Conservation (phyloP, 2,329 filamentous ascomycete species). For the Monosporascus cannonballus region DNA sequence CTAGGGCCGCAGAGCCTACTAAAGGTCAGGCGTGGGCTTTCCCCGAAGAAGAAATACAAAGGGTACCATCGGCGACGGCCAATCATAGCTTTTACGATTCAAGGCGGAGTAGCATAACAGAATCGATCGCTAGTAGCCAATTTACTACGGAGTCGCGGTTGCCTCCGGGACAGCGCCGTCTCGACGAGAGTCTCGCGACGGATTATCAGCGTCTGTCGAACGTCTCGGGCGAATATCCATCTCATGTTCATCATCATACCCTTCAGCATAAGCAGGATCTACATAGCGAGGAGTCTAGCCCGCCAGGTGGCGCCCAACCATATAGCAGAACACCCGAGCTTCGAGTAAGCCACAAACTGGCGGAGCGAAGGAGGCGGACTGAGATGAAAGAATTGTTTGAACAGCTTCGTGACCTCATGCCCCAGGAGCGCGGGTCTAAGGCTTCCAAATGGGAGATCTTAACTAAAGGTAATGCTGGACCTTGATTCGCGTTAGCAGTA, state of each 20-base stretch:
- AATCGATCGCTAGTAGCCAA: slow-evolving; percentile 74
- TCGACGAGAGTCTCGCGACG: slow-evolving; percentile 52
- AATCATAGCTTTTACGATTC: slow-evolving; percentile 53
- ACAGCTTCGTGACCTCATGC: slow-evolving; percentile 69
- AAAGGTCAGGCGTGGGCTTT: slow-evolving; percentile 83
- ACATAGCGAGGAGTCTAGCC: slow-evolving; percentile 51
- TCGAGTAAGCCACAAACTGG: slow-evolving; percentile 77
- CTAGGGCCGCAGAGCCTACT: slow-evolving; percentile 68
- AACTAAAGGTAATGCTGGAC: slow-evolving; percentile 62
- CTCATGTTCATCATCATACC: slow-evolving; percentile 61
- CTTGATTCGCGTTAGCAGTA: not conserved
- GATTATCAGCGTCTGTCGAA: slow-evolving; percentile 44
- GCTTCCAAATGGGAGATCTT: slow-evolving; percentile 88
- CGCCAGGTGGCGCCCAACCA: slow-evolving; percentile 55
- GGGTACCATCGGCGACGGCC: slow-evolving; percentile 40
- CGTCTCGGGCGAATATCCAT: slow-evolving; percentile 49
- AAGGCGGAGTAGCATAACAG: slow-evolving; percentile 68
- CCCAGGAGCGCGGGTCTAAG: slow-evolving; percentile 75
- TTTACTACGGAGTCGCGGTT: slow-evolving; percentile 69
- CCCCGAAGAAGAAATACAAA: slow-evolving; percentile 62
- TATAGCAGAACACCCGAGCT: slow-evolving; percentile 80
- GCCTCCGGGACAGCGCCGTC: slow-evolving; percentile 63
- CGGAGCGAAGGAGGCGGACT: slow-evolving; percentile 74
- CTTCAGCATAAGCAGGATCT: slow-evolving; percentile 71
- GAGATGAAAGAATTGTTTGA: slow-evolving; percentile 89